phyloP scores from a whole-genome alignment of 139 green algal species.

The Closterium sp. region DNA sequence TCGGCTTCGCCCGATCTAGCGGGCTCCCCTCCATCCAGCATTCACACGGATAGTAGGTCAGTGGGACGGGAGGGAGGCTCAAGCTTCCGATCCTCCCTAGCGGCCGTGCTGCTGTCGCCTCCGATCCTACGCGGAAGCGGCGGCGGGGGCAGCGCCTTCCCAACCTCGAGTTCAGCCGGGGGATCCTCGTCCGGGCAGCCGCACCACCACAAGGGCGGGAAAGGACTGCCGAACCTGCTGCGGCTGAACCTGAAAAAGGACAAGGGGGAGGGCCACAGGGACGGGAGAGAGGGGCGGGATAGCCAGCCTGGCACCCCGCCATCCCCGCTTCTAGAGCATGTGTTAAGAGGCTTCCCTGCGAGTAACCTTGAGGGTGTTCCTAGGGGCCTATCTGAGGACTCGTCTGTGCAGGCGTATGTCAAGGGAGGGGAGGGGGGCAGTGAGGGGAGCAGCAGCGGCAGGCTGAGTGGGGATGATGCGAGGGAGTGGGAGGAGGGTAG shows the following conservation, averaged over 20 bases:
- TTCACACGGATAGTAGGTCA: not conserved
- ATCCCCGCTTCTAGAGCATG: not conserved
- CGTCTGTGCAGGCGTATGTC: not conserved
- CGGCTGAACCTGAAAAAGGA: not conserved
- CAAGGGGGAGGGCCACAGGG: not conserved
- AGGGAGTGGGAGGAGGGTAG: not conserved
- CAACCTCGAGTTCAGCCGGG: not conserved
- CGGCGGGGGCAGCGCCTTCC: not conserved
- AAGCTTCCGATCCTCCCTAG: not conserved
- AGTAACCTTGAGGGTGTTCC: not conserved
- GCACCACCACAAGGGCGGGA: not conserved
- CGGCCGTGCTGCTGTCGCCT: not conserved
- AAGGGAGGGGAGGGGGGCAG: not conserved
- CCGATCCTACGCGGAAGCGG: not conserved
- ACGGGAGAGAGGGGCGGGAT: not conserved
- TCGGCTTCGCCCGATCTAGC: not conserved
- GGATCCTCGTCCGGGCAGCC: not conserved
- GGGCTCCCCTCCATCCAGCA: not conserved
- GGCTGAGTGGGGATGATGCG: not conserved
- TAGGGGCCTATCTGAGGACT: not conserved
- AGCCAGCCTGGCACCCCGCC: not conserved
- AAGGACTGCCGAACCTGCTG: not conserved
- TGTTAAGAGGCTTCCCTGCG: not conserved
- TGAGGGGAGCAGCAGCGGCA: not conserved
- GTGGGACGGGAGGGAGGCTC: not conserved